Base-by-base conservation (phyloP, 371 early-diverging fungal species). In the Mucor circinelloides region DNA sequence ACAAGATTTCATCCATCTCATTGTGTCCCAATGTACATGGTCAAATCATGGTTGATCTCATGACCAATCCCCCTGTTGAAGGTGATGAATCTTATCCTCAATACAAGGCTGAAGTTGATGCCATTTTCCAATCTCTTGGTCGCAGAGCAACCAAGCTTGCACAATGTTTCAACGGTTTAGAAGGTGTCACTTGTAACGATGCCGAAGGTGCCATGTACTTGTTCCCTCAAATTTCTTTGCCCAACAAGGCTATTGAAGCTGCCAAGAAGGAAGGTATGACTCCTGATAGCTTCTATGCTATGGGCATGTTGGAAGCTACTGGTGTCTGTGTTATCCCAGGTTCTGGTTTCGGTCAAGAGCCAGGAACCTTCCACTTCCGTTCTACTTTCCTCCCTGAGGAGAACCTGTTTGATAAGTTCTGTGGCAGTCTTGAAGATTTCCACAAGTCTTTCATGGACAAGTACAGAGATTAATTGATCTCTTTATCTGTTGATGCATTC, bases 201-300 rank as follows among this genome's bases (percentile, higher is more conserved):
- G 97, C 97, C 19, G 78, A 90, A 70, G 99, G 99, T 21, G 93
- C 99, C 57, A 94, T 99, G 97, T 99, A 99, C 78, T 84, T 97
- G 52, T 97, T 97, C 89, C 98, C 98, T 6, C 83, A 75, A 50
- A 85, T 99, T 40, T 69, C 76, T 13, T 72, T 98, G 6, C 92
- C 98, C 13, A 58, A 70, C 46, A 90, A 87, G 64, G 93, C 94
- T 28, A 77, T 96, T 28, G 89, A 87, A 44, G 94, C 89, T 56
- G 97, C 97, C 12, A 64, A 86, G 59, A 74, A 69, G 15, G 81
- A 73, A 9, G 85, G 86, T 25, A 86, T 90, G 83, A 63, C 78
- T 52, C 92, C 97, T 15, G 99, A 99, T 77, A 89, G 85, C 19
- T 85, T 93, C 60, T 99, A 99, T 81, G 88, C 90, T 69, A 76